Conservation (phyloP, 2,329 filamentous ascomycete genomes). For the Zymoseptoria pseudotritici region DNA sequence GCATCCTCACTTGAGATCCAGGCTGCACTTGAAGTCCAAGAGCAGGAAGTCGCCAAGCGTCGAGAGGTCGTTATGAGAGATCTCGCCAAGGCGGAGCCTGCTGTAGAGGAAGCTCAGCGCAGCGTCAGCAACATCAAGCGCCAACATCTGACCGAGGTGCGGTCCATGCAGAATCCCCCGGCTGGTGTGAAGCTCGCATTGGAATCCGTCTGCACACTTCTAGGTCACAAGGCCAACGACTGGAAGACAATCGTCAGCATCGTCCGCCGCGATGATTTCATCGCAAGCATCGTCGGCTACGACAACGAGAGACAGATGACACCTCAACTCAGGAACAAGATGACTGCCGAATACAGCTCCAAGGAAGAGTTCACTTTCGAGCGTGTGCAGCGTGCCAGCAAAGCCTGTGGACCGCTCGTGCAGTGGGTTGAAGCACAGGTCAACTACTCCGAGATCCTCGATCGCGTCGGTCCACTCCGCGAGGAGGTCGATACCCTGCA, state of each 20-base stretch:
- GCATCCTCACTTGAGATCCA: constrained; percentile 83
- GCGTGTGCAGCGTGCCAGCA: constrained; percentile 90
- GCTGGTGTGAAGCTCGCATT: constrained; percentile 83
- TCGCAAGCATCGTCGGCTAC: constrained; percentile 94
- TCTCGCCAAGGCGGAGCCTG: constrained; percentile 83
- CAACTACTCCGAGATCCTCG: constrained; percentile 93
- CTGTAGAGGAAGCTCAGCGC: constrained; percentile 84
- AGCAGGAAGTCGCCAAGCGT: constrained; percentile 75
- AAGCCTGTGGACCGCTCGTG: constrained; percentile 91
- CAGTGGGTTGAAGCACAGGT: constrained; percentile 97
- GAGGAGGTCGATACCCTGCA: constrained; percentile 84
- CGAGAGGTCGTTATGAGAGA: constrained; percentile 80
- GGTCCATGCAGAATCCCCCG: constrained; percentile 92
- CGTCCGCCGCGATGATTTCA: constrained; percentile 89
- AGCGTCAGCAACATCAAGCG: constrained; percentile 98
- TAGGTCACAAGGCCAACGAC: constrained; percentile 80
- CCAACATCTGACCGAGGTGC: constrained; percentile 92
- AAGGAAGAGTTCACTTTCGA: constrained; percentile 96
- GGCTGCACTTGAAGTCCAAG: constrained; percentile 76
- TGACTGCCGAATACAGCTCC: constrained; percentile 85
- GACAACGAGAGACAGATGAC: constrained; percentile 97
- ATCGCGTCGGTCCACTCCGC: constrained; percentile 84
- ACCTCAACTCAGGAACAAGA: constrained; percentile 67
- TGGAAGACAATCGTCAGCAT: constrained; percentile 90
- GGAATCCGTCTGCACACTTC: constrained; percentile 90